Evolutionary conservation across 495 filamentous ascomycete genomes (phyloP).

Genomic region (Neurospora terricola): DNA sequence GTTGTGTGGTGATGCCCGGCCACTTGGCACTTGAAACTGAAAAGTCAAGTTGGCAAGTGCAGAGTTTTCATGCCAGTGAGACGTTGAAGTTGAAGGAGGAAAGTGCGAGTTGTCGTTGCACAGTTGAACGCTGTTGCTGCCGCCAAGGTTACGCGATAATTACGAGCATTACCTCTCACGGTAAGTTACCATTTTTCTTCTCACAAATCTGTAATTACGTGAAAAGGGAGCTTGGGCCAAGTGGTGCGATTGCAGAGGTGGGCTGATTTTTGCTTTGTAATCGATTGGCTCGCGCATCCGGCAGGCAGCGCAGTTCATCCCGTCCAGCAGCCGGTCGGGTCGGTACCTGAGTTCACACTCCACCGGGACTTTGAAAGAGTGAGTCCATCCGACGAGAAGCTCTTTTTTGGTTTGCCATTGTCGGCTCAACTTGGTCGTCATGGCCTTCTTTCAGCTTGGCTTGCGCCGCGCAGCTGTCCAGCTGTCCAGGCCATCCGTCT

Average conservation of each 20-base stretch:
- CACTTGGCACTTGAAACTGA: neutral
- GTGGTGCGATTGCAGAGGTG: neutral
- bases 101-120: neutral
- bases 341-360: neutral
- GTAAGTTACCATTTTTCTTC: neutral
- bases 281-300: neutral
- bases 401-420: slow-evolving; percentile 6
- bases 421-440: slow-evolving; percentile 13
- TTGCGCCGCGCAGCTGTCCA: slow-evolving; percentile 43
- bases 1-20: neutral
- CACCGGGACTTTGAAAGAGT: neutral
- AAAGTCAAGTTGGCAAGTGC: neutral
- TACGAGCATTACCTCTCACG: neutral
- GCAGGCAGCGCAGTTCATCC: neutral
- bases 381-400: neutral
- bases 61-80: neutral
- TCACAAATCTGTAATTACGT: neutral
- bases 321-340: neutral
- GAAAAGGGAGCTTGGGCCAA: neutral
- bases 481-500: slow-evolving; percentile 45
- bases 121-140: neutral
- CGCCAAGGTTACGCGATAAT: neutral
- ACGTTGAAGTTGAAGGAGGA: neutral
- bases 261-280: slow-evolving; percentile 1
- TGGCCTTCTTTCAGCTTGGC: slow-evolving; percentile 40